These are phyloP conservation scores for Fraxinus paxiana DNA, from an alignment of 305 asterid genomes.

Conservation along the genomic window DNA sequence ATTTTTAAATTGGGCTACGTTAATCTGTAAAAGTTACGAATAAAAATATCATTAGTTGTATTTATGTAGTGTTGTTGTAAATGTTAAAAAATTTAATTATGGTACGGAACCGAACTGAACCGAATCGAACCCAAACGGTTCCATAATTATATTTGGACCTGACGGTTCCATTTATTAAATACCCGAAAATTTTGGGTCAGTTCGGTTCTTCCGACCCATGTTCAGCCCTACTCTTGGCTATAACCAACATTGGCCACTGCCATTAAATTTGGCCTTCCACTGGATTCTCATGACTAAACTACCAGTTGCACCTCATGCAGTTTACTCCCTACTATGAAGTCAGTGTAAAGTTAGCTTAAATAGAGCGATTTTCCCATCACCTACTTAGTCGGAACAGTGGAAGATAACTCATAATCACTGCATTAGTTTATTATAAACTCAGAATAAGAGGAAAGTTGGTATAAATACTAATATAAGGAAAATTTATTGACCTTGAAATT, in stretches of 20 bases:
- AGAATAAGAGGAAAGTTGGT: neutral
- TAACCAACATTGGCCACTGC: neutral
- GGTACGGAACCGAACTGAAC: too few species aligned
- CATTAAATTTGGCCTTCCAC: neutral
- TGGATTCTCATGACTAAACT: neutral
- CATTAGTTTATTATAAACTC: neutral
- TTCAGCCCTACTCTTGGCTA: constrained; percentile 3
- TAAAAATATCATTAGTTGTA: too few species aligned
- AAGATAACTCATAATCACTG: neutral
- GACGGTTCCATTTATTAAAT: too few species aligned
- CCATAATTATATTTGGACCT: too few species aligned
- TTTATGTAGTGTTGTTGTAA: too few species aligned
- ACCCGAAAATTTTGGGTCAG: too few species aligned
- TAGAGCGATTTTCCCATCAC: neutral
- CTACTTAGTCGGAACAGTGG: neutral
- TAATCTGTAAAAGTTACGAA: too few species aligned
- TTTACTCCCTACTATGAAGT: neutral
- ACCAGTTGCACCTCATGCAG: neutral
- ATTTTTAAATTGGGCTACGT: too few species aligned
- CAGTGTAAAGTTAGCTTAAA: neutral
- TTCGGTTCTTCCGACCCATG: too few species aligned
- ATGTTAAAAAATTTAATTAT: too few species aligned
- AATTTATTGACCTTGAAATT: neutral
- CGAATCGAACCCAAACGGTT: too few species aligned
- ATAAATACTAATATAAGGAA: neutral